Conservation (phyloP, 495 filamentous ascomycete species). For the Aspergillus olivimuriae region DNA sequence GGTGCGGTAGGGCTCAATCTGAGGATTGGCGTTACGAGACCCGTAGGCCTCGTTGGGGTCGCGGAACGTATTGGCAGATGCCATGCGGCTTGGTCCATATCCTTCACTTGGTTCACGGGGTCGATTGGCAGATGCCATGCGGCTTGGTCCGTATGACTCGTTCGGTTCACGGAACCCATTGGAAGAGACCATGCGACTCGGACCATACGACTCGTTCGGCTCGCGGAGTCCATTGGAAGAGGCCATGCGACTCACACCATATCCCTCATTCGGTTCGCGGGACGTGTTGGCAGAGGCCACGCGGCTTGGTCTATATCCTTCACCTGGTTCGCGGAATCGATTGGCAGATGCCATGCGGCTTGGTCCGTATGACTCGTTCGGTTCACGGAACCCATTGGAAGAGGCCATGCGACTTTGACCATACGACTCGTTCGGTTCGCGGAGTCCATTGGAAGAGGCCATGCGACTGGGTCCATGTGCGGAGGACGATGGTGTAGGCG, state of each 20-base stretch:
- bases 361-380: constrained; percentile 1
- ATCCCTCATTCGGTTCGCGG: constrained; percentile 3
- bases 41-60: constrained; percentile 3
- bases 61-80: too few species aligned
- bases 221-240: constrained; percentile 8
- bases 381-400: constrained; percentile 1
- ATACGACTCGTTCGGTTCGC: constrained; percentile 1
- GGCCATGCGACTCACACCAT: constrained; percentile 8
- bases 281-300: constrained; percentile 6
- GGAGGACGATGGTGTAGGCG: constrained; percentile 9
- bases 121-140: too few species aligned
- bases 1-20: constrained; percentile 8
- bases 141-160: too few species aligned
- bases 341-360: constrained; percentile 8
- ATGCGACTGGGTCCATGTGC: constrained; percentile 8
- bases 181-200: too few species aligned
- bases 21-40: constrained; percentile 9
- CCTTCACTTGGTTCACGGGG: too few species aligned
- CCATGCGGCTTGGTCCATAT: too few species aligned
- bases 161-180: too few species aligned
- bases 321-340: constrained; percentile 4
- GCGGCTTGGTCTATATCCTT: constrained; percentile 4
- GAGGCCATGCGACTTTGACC: constrained; percentile 10
- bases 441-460: constrained; percentile 7
- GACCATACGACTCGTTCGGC: too few species aligned